Percentiles rank a stretch among this genome's conserved stretches.
These are phyloP conservation scores for Phytopythium delawarense DNA, from an alignment of 352 stramenopile species.

Conservation along the genomic window DNA sequence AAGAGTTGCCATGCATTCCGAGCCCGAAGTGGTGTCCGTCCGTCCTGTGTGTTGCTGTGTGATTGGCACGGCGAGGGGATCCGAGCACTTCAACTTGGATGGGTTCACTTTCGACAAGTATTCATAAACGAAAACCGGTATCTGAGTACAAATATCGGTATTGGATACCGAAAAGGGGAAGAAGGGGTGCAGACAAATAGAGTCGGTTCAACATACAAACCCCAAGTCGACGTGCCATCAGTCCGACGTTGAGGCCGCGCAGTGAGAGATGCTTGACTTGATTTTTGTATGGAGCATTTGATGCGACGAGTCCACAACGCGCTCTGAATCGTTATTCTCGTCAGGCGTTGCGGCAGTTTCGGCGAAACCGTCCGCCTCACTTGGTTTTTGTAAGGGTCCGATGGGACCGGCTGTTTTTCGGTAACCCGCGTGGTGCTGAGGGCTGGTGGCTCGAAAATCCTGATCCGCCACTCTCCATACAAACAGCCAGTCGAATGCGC, in stretches of 20 bases:
- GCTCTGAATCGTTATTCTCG: neutral
- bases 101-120: neutral
- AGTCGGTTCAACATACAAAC: neutral
- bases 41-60: too few species aligned
- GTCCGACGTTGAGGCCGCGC: neutral
- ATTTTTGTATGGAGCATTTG: neutral
- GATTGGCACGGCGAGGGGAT: neutral
- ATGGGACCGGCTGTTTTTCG: conserved; percentile 5
- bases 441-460: neutral
- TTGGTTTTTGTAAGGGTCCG: conserved; percentile 1
- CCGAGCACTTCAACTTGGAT: neutral
- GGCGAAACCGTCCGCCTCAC: neutral
- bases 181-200: neutral
- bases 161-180: neutral
- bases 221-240: neutral
- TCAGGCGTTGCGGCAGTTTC: neutral
- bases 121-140: neutral
- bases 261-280: neutral
- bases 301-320: neutral
- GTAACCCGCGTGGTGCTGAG: neutral
- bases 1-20: too few species aligned
- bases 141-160: neutral
- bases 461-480: neutral
- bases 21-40: too few species aligned
- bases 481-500: neutral